Conservation (phyloP, 208 protist species). For the Leishmania tropica region DNA sequence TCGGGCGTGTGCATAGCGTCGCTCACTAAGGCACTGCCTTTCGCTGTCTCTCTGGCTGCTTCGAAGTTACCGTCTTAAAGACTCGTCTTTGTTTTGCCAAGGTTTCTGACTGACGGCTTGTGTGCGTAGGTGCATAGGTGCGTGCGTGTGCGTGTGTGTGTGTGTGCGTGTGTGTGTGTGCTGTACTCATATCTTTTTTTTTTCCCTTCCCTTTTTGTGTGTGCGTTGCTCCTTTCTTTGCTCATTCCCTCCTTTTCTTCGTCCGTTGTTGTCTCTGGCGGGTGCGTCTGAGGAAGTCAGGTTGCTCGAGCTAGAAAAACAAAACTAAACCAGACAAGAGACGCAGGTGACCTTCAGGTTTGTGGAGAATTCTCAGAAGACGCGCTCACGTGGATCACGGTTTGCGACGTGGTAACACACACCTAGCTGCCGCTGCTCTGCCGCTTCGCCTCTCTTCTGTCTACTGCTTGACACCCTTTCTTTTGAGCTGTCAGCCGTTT, state of each 20-base stretch:
- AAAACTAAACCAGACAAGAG: background rate
- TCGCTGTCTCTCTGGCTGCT: background rate
- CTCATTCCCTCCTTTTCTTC: background rate
- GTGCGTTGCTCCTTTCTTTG: background rate
- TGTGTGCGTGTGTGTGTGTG: background rate
- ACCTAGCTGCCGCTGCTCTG: background rate
- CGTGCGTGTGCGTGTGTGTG: background rate
- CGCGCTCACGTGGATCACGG: background rate
- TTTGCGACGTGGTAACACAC: background rate
- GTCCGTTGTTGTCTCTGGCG: background rate
- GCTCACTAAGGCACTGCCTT: slow-evolving; percentile 1
- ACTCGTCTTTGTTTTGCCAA: background rate
- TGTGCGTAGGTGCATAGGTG: background rate
- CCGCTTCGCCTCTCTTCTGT: background rate
- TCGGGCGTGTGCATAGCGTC: background rate
- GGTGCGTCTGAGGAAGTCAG: background rate
- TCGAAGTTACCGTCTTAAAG: too few relatives aligned
- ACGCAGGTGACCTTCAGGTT: background rate
- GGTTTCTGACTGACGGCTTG: background rate
- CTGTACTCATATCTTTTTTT: background rate
- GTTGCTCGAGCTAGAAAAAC: background rate
- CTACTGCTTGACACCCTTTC: background rate
- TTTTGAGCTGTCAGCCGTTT: background rate
- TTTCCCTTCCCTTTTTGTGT: background rate
- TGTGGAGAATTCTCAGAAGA: background rate